Evolutionary conservation across 176 grass and related monocot genomes (phyloP).

Genomic region (Ensete ventricosum): DNA sequence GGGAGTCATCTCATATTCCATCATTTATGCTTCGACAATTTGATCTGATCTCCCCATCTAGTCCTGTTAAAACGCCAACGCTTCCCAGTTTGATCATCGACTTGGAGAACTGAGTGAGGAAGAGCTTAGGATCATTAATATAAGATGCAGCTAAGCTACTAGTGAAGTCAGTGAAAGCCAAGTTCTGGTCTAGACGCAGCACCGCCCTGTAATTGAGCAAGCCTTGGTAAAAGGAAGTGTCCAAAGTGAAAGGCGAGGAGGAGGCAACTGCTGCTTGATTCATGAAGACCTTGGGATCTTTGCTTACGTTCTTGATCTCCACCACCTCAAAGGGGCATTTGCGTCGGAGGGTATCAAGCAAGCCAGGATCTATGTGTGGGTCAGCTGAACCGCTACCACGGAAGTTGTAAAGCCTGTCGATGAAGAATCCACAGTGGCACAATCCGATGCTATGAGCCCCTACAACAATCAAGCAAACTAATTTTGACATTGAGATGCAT

Average conservation of each 20-base stretch:
- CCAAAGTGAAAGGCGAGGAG: constrained; percentile 17
- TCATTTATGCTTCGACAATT: constrained; percentile 32
- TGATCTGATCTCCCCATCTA: constrained; percentile 31
- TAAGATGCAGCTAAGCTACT: constrained; percentile 7
- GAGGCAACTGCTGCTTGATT: constrained; percentile 9
- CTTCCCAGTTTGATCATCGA: constrained; percentile 35
- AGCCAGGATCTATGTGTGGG: constrained; percentile 14
- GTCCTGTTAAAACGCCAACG: constrained; percentile 24
- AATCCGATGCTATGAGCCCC: constrained; percentile 45
- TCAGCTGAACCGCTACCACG: constrained; percentile 5
- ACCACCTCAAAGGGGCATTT: constrained; percentile 23
- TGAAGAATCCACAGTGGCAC: constrained; percentile 38
- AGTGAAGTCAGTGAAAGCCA: constrained; percentile 14
- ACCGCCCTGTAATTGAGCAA: constrained; percentile 28
- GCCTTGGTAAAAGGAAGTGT: constrained; percentile 21
- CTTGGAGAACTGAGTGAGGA: constrained; percentile 27
- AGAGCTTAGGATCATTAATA: constrained; percentile 1
- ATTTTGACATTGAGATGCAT: background rate
- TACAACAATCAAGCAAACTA: background rate
- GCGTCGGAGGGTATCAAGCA: constrained; percentile 13
- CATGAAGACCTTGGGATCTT: constrained; percentile 27
- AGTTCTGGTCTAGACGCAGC: constrained; percentile 29
- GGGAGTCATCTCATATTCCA: background rate
- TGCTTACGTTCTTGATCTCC: constrained; percentile 17
- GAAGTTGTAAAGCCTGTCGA: constrained; percentile 26